phyloP scores from a whole-genome alignment of 352 stramenopile genomes.

The Pythium folliculosum region DNA sequence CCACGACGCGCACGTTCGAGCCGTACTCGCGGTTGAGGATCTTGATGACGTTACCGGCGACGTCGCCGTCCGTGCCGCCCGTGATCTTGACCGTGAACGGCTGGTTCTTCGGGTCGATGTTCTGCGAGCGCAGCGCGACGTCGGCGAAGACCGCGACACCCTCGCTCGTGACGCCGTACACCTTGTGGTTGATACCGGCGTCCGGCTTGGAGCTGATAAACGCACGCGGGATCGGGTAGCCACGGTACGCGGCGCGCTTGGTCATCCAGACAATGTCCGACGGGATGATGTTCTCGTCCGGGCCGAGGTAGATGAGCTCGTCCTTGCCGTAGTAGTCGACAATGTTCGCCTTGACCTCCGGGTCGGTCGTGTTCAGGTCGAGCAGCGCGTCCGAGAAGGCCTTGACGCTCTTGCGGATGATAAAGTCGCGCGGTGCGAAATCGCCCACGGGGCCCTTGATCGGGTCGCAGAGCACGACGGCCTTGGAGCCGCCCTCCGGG shows the following conservation, averaged over 20 bases:
- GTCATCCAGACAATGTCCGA: conserved; percentile 84
- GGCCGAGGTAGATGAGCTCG: conserved; percentile 83
- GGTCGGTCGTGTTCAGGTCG: conserved; percentile 77
- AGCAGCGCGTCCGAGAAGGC: conserved; percentile 91
- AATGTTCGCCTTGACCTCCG: conserved; percentile 70
- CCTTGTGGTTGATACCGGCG: conserved; percentile 86
- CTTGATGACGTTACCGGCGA: conserved; percentile 98
- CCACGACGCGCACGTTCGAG: conserved; percentile 94
- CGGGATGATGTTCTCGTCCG: conserved; percentile 84
- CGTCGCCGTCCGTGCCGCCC: conserved; percentile 96
- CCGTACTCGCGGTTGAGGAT: conserved; percentile 94
- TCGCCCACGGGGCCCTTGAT: conserved; percentile 73
- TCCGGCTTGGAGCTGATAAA: conserved; percentile 88
- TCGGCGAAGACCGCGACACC: conserved; percentile 83
- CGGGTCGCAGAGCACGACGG: conserved; percentile 77
- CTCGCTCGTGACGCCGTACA: conserved; percentile 84
- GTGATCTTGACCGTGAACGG: conserved; percentile 89
- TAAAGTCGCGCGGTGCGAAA: conserved; percentile 81
- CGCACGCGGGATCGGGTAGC: conserved; percentile 77
- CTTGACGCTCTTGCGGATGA: conserved; percentile 97
- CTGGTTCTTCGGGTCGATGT: conserved; percentile 74
- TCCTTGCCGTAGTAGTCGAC: conserved; percentile 83
- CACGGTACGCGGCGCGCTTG: conserved; percentile 75
- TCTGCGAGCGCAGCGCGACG: conserved; percentile 71
- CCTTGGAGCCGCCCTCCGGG: conserved; percentile 82